Evolutionary conservation across 306 rosid species (phyloP).

Genomic region (Purshia tridentata): DNA sequence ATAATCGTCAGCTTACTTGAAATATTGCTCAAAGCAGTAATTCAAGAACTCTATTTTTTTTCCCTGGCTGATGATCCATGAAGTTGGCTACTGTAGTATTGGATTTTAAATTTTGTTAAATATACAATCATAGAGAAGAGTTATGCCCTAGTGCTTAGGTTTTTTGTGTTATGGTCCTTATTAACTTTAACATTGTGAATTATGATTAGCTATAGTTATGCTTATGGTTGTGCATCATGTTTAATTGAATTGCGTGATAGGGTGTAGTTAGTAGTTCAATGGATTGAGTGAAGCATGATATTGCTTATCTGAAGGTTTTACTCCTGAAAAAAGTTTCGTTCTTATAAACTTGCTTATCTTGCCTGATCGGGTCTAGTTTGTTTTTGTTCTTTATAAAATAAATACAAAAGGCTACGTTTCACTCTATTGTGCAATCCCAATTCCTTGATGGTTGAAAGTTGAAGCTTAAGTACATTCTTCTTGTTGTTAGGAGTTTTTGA

Average conservation of each 20-base stretch:
- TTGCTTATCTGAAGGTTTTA: not conserved
- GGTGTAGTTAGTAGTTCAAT: constrained; percentile 1
- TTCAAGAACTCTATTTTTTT: not conserved
- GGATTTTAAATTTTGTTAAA: not conserved
- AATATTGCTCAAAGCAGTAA: not conserved
- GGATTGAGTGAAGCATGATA: not conserved
- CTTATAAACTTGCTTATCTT: too few relatives aligned
- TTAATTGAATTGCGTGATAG: not conserved
- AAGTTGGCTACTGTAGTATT: not conserved
- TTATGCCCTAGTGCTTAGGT: not conserved
- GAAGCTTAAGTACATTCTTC: not conserved
- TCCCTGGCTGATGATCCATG: not conserved
- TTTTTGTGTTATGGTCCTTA: constrained; percentile 3
- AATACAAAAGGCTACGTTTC: not conserved
- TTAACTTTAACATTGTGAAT: not conserved
- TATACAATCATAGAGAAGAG: not conserved
- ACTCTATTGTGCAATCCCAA: not conserved
- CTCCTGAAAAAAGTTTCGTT: not conserved
- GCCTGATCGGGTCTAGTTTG: not conserved
- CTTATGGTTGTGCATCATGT: not conserved
- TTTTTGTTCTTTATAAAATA: not conserved
- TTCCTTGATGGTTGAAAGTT: not conserved
- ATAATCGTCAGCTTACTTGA: not conserved
- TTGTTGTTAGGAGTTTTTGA: not conserved
- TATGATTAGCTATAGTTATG: not conserved